These are phyloP conservation scores for Clausena lansium DNA, from an alignment of 345 rosid species.

Conservation along the genomic window DNA sequence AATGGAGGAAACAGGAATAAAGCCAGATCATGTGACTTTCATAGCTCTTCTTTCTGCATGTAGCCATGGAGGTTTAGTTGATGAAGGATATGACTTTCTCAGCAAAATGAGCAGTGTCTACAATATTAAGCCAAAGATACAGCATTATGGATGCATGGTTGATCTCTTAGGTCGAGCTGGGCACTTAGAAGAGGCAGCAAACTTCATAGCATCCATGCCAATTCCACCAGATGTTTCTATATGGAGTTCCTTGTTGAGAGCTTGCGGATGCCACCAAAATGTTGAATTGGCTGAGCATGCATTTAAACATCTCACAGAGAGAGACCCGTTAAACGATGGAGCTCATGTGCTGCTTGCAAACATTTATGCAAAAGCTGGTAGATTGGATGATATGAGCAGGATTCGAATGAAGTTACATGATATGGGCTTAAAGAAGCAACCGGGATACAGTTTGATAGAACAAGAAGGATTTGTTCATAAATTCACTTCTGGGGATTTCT, in stretches of 20 bases:
- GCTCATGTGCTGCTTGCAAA: conserved; percentile 23
- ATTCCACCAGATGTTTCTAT: neutral
- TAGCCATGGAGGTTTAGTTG: conserved; percentile 28
- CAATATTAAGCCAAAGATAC: conserved; percentile 15
- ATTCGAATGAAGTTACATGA: conserved; percentile 22
- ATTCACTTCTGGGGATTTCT: conserved; percentile 6
- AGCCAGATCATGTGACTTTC: conserved; percentile 18
- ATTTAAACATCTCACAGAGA: conserved; percentile 20
- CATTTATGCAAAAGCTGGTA: conserved; percentile 22
- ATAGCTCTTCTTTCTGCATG: conserved; percentile 26
- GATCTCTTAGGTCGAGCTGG: conserved; percentile 7
- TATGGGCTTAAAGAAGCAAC: conserved; percentile 18
- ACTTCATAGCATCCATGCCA: conserved; percentile 18
- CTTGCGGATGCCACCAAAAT: neutral
- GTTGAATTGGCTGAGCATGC: conserved; percentile 19
- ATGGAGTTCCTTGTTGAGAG: conserved; percentile 11
- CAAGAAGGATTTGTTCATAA: conserved; percentile 22
- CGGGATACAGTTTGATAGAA: conserved; percentile 20
- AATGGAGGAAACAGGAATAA: conserved; percentile 19
- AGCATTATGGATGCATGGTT: conserved; percentile 8
- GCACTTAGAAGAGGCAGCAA: neutral
- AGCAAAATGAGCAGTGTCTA: conserved; percentile 20
- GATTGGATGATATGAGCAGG: conserved; percentile 21
- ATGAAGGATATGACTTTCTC: conserved; percentile 20
- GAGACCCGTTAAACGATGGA: conserved; percentile 17